Evolutionary conservation across 2,329 filamentous ascomycete species (phyloP).

Genomic region (Paracoccidioides brasiliensis): DNA sequence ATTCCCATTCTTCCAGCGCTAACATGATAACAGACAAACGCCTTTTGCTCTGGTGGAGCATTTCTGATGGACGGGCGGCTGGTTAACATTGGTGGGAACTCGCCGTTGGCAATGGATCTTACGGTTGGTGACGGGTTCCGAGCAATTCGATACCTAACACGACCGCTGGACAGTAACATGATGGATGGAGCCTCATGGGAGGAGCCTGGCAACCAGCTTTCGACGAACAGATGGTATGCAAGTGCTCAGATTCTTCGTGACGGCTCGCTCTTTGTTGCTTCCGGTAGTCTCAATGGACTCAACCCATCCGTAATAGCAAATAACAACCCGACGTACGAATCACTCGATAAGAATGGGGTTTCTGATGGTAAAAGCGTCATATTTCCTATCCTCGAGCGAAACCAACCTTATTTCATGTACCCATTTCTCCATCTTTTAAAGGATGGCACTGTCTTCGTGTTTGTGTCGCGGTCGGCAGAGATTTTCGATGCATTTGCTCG

Average conservation of each 20-base stretch:
- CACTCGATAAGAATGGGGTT: constrained; percentile 38
- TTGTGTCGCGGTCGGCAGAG: constrained; percentile 43
- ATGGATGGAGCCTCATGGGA: constrained; percentile 40
- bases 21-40: constrained; percentile 35
- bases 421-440: constrained; percentile 48
- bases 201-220: constrained; percentile 43
- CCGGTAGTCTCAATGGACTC: constrained; percentile 46
- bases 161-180: constrained; percentile 32
- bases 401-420: constrained; percentile 53
- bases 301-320: constrained; percentile 42
- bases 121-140: constrained; percentile 47
- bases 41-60: constrained; percentile 48
- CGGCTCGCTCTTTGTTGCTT: constrained; percentile 45
- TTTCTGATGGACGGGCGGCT: constrained; percentile 46
- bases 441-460: constrained; percentile 45
- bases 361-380: constrained; percentile 35
- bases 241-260: constrained; percentile 47
- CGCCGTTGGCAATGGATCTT: constrained; percentile 41
- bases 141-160: constrained; percentile 42
- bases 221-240: constrained; percentile 47
- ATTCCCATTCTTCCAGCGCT: neutral
- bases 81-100: constrained; percentile 46
- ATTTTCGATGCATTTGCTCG: constrained; percentile 40
- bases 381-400: constrained; percentile 43
- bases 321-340: constrained; percentile 52